These are phyloP conservation scores for Aspergillus wentii DNA, from an alignment of 495 filamentous ascomycete genomes.

Conservation along the genomic window DNA sequence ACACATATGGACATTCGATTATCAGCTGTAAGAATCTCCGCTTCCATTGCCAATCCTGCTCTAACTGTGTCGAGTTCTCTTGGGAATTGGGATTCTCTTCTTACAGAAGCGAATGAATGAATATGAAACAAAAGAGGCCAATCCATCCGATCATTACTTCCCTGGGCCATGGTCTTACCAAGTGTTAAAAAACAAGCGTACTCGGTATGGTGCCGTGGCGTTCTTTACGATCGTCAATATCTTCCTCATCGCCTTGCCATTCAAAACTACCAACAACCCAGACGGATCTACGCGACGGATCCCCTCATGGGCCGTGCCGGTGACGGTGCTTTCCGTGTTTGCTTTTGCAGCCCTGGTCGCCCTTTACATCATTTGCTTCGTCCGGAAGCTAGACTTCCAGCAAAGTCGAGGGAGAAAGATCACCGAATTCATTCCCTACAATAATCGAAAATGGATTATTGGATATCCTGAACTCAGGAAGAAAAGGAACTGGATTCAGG, in stretches of 20 bases:
- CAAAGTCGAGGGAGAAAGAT: background rate
- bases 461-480: background rate
- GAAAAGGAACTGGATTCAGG: background rate
- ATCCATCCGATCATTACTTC: background rate
- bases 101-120: background rate
- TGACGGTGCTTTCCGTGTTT: background rate
- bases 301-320: background rate
- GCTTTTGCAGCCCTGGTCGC: background rate
- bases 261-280: background rate
- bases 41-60: background rate
- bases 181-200: background rate
- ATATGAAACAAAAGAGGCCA: background rate
- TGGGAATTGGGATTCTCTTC: background rate
- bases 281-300: background rate
- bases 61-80: background rate
- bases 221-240: background rate
- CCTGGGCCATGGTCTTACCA: background rate
- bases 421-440: background rate
- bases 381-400: background rate
- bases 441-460: background rate
- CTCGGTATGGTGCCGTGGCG: background rate
- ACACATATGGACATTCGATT: background rate
- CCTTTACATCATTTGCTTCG: slow-evolving; percentile 1
- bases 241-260: background rate
- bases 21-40: background rate